Base-by-base conservation (phyloP, 352 stramenopile species). In the Phytopythium ostracodes region DNA sequence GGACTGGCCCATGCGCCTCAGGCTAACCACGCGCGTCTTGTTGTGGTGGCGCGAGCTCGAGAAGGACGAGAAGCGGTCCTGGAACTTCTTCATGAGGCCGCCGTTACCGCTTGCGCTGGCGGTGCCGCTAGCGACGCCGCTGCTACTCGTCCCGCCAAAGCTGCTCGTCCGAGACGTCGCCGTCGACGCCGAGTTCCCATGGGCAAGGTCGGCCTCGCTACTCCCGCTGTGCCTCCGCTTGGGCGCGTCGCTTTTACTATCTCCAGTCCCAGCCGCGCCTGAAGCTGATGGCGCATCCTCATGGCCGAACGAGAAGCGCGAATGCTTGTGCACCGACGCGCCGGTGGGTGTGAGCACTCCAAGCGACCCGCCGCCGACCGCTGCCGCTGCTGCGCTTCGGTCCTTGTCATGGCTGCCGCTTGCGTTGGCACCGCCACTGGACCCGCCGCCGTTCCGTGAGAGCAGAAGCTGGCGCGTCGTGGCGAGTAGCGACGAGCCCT, bases 81-180 rank as follows among this genome's bases (percentile, higher is more conserved):
- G 75, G 49, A 94, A 92, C 54, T 92, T 94, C 49, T 82, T 86
- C 81, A 94, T 94, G 22, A 94, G 55, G 0, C 85, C 81, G 3
- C 73, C 69, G 25, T 66, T 77, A 29, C 66, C 65, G 40, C 68
- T 73, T 18, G 63, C 65, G 61, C 56, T 71, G 44, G n/a, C 12
- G 31, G n/a, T 29, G 40, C 56, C 65, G 2, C 44, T 69, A 49
- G 63, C 59, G 29, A 56, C 69, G 7, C 66, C 61, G 15, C 67
- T 70, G 3, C 62, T 46, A 58, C 36, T 69, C 22, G 70, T 55
- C 25, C 58, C 59, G 43, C 60, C 35, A 49, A 63, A 63, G 44
- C 57, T 50, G 29, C 43, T 60, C 15, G 55, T 51, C 42, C 55
- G 55, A 50, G 33, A 27, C 40, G 38, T 20, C 15, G n/a, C 53